Evolutionary conservation across 164 flowering plant species (phyloP).

Genomic region (Vitis rotundifolia): DNA sequence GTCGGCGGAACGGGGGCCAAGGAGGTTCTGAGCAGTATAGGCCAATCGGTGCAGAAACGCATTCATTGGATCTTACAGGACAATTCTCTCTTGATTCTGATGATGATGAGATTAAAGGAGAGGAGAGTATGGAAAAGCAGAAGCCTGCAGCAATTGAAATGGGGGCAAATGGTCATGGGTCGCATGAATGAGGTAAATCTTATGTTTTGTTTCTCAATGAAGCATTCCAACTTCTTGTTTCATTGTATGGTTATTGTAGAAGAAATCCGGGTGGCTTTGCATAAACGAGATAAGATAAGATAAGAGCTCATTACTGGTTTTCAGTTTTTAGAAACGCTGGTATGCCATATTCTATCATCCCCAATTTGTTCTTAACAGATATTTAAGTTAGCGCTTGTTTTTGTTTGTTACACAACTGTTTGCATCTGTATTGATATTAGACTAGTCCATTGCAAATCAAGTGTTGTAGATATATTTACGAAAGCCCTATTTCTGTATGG

Average conservation of each 20-base stretch:
- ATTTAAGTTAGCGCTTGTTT: no score
- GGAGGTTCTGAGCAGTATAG: constrained; percentile 38
- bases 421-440: no score
- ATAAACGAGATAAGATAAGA: not conserved
- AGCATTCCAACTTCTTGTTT: not conserved
- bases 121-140: constrained; percentile 26
- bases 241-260: constrained; percentile 2
- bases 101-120: constrained; percentile 42
- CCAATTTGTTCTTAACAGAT: no score
- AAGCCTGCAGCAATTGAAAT: constrained; percentile 22
- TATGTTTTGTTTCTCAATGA: not conserved
- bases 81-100: constrained; percentile 82
- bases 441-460: no score
- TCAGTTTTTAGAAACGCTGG: no score
- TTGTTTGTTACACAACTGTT: no score
- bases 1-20: constrained; percentile 19
- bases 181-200: constrained; percentile 49
- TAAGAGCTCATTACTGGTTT: no score
- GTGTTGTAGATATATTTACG: no score
- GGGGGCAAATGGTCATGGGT: constrained; percentile 56
- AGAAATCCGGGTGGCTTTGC: not conserved
- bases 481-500: no score
- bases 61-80: constrained; percentile 30
- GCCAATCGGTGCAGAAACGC: constrained; percentile 68
- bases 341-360: no score